Base-by-base conservation (phyloP, 2,329 filamentous ascomycete genomes). In the Cladosporium cucumerinum region DNA sequence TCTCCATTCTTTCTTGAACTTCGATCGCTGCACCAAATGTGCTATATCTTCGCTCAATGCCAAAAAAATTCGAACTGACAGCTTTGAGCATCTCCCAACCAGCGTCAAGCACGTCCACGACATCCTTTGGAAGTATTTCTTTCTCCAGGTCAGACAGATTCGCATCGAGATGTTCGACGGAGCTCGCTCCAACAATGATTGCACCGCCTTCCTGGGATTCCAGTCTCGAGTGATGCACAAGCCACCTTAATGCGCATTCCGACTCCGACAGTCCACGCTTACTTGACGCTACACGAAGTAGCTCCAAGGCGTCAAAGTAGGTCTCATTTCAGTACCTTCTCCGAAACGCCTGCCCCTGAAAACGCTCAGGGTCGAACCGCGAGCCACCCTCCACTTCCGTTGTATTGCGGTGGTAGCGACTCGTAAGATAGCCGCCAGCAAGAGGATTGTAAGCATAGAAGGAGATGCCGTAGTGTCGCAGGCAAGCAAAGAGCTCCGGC, bases 241-340 rank as follows among this genome's bases (percentile, higher is more conserved):
- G 73, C 82, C 82, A 84, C 32, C 81, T 69, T 61, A 84, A 66
- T 0, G 80, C 81, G 67, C 75, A 75, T 65, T 83, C 80, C 0
- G 76, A 74, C 64, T 79, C 71, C 0, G 78, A 80, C 34, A 84
- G 32, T 1, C 75, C 74, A 67, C 81, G 75, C 70, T 80, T 78
- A 68, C 73, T 72, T 0, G 75, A 72, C 25, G 72, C 73, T 1
- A 74, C 68, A 59, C 77, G 72, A 32, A 82, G 66, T 18, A 77
- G 65, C 55, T 81, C 79, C 49, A 84, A 66, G 5, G 79, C 80
- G 61, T 78, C 74, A 61, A 83, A 81, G 65, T 79, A 78, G 23
- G 68, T 65, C 32, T 80, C 76, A 62, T 80, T 77, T 75, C 75
- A 80, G 68, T 80, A 83, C 26, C 75, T 75, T 16, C 21, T 72